Base-by-base conservation (phyloP, 2,329 filamentous ascomycete species). In the Fusarium sp. region DNA sequence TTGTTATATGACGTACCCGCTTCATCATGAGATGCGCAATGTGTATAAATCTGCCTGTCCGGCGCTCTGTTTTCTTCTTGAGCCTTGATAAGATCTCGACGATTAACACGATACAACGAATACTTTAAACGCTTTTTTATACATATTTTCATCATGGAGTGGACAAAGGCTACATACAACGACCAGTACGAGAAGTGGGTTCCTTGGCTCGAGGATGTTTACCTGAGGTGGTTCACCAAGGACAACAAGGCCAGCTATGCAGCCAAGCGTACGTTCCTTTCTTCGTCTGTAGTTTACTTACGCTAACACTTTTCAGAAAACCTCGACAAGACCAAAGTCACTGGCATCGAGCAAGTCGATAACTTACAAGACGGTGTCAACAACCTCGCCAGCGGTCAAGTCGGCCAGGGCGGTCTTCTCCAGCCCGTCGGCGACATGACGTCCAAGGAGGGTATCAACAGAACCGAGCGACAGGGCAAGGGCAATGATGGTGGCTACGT, bases 231-330 rank as follows among this genome's bases (percentile, higher is more conserved):
- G 83, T 92, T 92, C 77, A 91, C 89, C 72, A 90, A 89, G 65
- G 89, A 92, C 74, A 93, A 93, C 83, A 92, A 93, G 79, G 86
- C 89, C 7, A 89, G 86, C 75, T 93, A 93, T 73, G 82, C 87
- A 7, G 84, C 89, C 3, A 92, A 90, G 78, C 85, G 90, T 91
- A 77, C 32, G 80, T 76, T 21, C 4, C 23, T 4, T 4, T 34
- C 10, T 5, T 23, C 26, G 10, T 28, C 26, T 11, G 2, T 2
- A 19, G 1, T 7, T 6, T 2, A 19, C 69, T 4, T 32, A 32
- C 28, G 10, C 28, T 73, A 47, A 74, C 54, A 43, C 1, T 0
- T 1, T 4, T 8, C 30, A 91, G 89, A 91, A 61, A 83, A 85
- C 65, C 87, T 93, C 63, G 82, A 85, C 79, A 88, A 91, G 77